Percentiles rank a stretch among this genome's conserved stretches.
phyloP scores from a whole-genome alignment of 345 rosid genomes.

The Pseudoturritis turrita region DNA sequence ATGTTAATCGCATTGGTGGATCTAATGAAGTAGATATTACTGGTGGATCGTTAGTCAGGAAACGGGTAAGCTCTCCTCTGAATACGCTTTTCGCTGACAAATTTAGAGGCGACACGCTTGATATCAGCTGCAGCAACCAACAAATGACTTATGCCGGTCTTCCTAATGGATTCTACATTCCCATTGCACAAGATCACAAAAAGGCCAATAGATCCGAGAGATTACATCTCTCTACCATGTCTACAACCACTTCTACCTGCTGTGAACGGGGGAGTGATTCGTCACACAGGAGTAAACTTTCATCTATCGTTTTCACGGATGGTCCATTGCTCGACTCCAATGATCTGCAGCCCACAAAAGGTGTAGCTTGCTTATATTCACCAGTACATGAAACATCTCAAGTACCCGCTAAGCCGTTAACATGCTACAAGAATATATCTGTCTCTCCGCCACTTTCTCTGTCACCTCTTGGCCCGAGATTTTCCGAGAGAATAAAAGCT shows the following conservation, averaged over 20 bases:
- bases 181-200: constrained; percentile 49
- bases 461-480: constrained; percentile 86
- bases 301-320: constrained; percentile 49
- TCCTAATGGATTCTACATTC: constrained; percentile 20
- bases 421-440: constrained; percentile 35
- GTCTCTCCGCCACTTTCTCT: constrained; percentile 55
- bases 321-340: constrained; percentile 56
- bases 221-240: constrained; percentile 17
- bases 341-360: constrained; percentile 12
- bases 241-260: constrained; percentile 33
- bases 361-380: constrained; percentile 21
- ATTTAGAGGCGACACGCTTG: constrained; percentile 45
- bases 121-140: constrained; percentile 41
- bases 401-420: constrained; percentile 32
- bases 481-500: constrained; percentile 45
- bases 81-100: constrained; percentile 46
- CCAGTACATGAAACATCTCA: constrained; percentile 32
- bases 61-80: constrained; percentile 65
- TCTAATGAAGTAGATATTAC: constrained; percentile 30
- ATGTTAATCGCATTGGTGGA: constrained; percentile 35
- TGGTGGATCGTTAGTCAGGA: constrained; percentile 56
- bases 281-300: constrained; percentile 23
- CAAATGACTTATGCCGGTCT: constrained; percentile 29
- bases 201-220: constrained; percentile 57
- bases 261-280: constrained; percentile 30